Conservation (phyloP, 192 early-diverging fungal genomes). For the Cladochytrium replicatum region DNA sequence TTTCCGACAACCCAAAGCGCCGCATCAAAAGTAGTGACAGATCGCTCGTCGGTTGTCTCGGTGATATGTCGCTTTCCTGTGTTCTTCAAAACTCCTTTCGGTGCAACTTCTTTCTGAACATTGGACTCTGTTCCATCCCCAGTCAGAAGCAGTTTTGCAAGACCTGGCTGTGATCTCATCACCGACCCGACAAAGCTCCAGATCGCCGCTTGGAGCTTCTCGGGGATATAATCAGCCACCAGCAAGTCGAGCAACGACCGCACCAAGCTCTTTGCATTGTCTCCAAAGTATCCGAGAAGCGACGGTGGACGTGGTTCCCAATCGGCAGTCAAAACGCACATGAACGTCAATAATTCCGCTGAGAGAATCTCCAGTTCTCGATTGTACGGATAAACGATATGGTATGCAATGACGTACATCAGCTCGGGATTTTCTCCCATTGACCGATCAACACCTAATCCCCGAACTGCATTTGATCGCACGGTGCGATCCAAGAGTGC, state of each 20-base stretch:
- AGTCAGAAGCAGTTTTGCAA: slow-evolving; percentile 28
- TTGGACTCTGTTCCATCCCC: slow-evolving; percentile 6
- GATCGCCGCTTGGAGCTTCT: slow-evolving; percentile 26
- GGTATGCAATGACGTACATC: slow-evolving; percentile 33
- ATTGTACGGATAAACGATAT: slow-evolving; percentile 32
- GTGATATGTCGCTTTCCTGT: slow-evolving; percentile 3
- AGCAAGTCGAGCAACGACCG: slow-evolving; percentile 18
- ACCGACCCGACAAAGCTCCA: slow-evolving; percentile 25
- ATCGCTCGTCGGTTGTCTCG: background rate
- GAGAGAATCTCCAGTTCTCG: slow-evolving; percentile 17
- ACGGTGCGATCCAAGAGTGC: slow-evolving; percentile 32
- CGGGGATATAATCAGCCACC: slow-evolving; percentile 1
- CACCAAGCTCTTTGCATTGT: slow-evolving; percentile 18
- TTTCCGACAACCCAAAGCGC: slow-evolving; percentile 2
- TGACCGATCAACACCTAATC: too few relatives aligned
- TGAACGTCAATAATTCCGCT: slow-evolving; percentile 30
- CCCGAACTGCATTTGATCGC: too few relatives aligned
- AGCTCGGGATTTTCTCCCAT: slow-evolving; percentile 21
- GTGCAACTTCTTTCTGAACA: background rate
- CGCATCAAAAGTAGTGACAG: slow-evolving; percentile 5
- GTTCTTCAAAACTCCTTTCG: background rate
- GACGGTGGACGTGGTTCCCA: slow-evolving; percentile 38
- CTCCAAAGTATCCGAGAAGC: slow-evolving; percentile 42
- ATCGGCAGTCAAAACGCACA: slow-evolving; percentile 28
- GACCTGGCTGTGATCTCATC: slow-evolving; percentile 34